Base-by-base conservation (phyloP, 2,329 filamentous ascomycete species). In the Fusarium zealandicum region DNA sequence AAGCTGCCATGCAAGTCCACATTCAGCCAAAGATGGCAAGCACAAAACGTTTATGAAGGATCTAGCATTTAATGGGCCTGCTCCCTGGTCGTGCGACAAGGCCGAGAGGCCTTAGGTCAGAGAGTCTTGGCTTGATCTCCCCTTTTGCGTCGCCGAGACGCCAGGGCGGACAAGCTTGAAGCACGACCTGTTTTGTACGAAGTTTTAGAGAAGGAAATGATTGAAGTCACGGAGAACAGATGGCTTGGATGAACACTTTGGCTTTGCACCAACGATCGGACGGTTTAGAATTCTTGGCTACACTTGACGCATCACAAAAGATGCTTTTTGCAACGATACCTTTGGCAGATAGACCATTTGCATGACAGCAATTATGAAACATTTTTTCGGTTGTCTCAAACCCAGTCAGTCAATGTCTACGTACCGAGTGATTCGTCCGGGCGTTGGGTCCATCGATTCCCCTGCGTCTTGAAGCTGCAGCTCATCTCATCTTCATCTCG, bases 51-150 rank as follows among this genome's bases (percentile, higher is more conserved):
- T 63, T 59, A 50, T 50, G 51, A 61, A 8, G 52, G 38, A 57
- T 55, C 45, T 60, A 58, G 51, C 59, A 51, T 63, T 54, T 66
- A 66, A 66, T 63, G 46, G 55, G 61, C 37, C 44, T 66, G 56
- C 63, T 62, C 61, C 63, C 63, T 22, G 42, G 31, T 61, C 47
- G 50, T 47, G 49, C 49, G 17, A 35, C 32, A 38, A 47, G 42
- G 46, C 43, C 3, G 27, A 35, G 45, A 18, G 45, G 39, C 31
- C 28, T 18, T 14, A 12, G 18, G 27, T 36, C 6, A 20, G 35
- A 51, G 32, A 44, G 28, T 16, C 51, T 54, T 61, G 60, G 42
- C 43, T 25, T 41, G 31, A 48, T 58, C 39, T 36, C 45, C 31
- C 32, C 33, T 32, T 44, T 40, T 36, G 48, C 48, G 49, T 22